These are phyloP conservation scores for Nemania sp. DNA, from an alignment of 2,329 filamentous ascomycete species.

Conservation along the genomic window DNA sequence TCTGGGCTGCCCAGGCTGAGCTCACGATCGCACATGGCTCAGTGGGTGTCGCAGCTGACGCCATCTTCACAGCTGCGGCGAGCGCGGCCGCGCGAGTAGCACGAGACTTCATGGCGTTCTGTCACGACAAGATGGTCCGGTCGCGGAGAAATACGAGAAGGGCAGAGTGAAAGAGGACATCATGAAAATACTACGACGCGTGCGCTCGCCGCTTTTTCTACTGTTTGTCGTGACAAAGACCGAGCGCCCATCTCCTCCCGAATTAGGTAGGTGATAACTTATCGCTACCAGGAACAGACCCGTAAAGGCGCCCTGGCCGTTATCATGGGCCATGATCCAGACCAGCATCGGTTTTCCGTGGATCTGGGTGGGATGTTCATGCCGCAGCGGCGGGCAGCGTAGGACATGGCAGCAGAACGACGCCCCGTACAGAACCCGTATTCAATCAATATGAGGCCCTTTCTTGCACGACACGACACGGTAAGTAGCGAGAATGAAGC, in stretches of 20 bases:
- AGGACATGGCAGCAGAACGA: conserved; percentile 1
- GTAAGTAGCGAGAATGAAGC: too few relatives aligned
- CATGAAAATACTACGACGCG: conserved; percentile 1
- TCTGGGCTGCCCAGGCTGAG: conserved; percentile 37
- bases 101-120: conserved; percentile 24
- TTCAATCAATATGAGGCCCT: neutral
- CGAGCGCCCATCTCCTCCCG: conserved; percentile 18
- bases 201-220: conserved; percentile 11
- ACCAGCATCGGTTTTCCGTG: conserved; percentile 11
- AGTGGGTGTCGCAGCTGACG: conserved; percentile 26
- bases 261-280: conserved; percentile 27
- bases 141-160: conserved; percentile 15
- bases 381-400: neutral
- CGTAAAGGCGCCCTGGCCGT: conserved; percentile 5
- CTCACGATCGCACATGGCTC: conserved; percentile 39
- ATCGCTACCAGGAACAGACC: too few relatives aligned
- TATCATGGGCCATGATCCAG: conserved; percentile 18
- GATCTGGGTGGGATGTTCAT: conserved; percentile 12
- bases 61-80: conserved; percentile 16
- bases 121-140: conserved; percentile 1
- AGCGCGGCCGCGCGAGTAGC: conserved; percentile 20
- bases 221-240: conserved; percentile 10
- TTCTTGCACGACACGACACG: too few relatives aligned
- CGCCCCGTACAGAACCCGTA: conserved; percentile 3
- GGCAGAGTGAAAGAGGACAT: conserved; percentile 13